phyloP scores from a whole-genome alignment of 2,329 filamentous ascomycete genomes.

The Scolecobasidium constrictum region DNA sequence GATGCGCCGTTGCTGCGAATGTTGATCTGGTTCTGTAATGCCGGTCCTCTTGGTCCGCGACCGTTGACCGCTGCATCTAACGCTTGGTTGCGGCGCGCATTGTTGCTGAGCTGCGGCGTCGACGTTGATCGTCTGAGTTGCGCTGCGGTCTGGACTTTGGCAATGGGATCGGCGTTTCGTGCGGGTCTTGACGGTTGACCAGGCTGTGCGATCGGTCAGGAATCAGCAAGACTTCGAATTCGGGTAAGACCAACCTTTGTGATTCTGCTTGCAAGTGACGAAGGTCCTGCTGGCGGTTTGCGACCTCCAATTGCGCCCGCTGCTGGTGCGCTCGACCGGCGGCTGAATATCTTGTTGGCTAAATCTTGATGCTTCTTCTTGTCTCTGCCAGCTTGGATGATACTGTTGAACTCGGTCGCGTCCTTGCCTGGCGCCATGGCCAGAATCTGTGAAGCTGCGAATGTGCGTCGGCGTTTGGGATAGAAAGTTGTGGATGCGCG shows the following conservation, averaged over 20 bases:
- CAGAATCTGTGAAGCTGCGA: no score
- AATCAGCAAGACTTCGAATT: conserved; percentile 26
- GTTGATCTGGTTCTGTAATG: conserved; percentile 23
- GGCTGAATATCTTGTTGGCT: conserved; percentile 61
- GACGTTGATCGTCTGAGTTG: conserved; percentile 5
- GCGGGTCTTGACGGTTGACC: neutral
- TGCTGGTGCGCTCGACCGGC: conserved; percentile 47
- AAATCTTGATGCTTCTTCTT: conserved; percentile 61
- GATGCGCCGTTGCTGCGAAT: conserved; percentile 18
- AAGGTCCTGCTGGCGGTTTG: conserved; percentile 26
- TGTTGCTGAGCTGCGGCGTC: conserved; percentile 4
- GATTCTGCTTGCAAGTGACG: conserved; percentile 60
- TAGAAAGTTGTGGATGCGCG: no score
- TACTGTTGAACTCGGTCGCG: conserved; percentile 9
- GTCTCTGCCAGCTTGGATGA: conserved; percentile 31
- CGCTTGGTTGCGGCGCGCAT: conserved; percentile 11
- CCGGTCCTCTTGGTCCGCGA: neutral
- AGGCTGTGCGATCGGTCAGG: conserved; percentile 14
- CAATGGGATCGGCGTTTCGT: neutral
- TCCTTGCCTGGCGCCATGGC: conserved; percentile 4
- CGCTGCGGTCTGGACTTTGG: neutral
- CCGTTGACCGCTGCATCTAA: conserved; percentile 8
- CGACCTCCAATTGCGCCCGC: conserved; percentile 29
- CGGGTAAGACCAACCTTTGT: conserved; percentile 47
- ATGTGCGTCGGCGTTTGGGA: no score